Base-by-base conservation (phyloP, 805 yeast species). In the Metschnikowia arizonensis region DNA sequence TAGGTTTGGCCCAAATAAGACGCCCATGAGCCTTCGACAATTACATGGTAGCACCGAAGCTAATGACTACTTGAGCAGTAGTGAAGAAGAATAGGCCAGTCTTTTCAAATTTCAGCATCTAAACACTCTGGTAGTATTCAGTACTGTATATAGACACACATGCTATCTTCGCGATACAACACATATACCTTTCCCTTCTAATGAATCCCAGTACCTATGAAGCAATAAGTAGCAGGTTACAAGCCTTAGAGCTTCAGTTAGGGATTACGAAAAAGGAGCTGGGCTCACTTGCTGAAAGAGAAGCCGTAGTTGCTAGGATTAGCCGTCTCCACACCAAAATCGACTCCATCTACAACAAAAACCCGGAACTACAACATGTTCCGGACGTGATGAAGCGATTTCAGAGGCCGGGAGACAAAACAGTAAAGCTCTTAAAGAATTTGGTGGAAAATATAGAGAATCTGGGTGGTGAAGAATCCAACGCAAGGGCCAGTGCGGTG, bases 21-120 rank as follows among this genome's bases (percentile, higher is more conserved):
- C 58, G 47, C 75, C 75, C 2, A 66, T 64, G 64, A 70, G 75
- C 53, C 55, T 70, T 46, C 60, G 72, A 33, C 71, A 66, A 33
- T 57, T 66, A 25, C 58, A 66, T 43, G 70, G 68, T 1, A 68
- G 32, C 15, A 7, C 63, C 11, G 50, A 44, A 3, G 47, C 48
- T 10, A 55, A 49, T 25, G 65, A 60, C 33, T 63, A 57, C 44
- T 35, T 50, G 37, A 61, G 64, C 44, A 64, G 66, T 33, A 64
- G 67, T 41, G 72, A 66, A 44, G 73, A 65, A 45, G 61, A 60
- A 33, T 60, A 56, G 44, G 6, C 17, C 7, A n/a, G n/a, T 8
- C 32, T 37, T 31, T 4, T 10, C 19, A 36, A n/a, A 36, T 6
- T 11, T n/a, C 38, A 23, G 28, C 38, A 23, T 15, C 19, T 10